Conservation (phyloP, 176 grass and related monocot species). For the Phoenix dactylifera region DNA sequence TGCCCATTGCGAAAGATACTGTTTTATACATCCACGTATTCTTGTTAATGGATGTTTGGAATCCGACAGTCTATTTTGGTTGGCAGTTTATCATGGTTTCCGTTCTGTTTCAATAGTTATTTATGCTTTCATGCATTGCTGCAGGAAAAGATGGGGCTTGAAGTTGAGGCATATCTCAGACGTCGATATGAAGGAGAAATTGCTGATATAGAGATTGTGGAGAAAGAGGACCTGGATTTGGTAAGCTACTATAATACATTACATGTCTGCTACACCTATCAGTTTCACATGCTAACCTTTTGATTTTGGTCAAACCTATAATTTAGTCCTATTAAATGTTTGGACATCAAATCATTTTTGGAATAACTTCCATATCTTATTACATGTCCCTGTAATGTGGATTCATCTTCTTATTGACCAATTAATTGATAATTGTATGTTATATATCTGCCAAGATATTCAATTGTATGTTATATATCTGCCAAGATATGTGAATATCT, state of each 20-base stretch:
- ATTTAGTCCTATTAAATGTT: neutral
- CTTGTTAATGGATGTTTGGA: too few species aligned
- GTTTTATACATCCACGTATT: too few species aligned
- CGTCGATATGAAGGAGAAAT: slow-evolving; percentile 82
- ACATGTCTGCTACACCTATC: too few species aligned
- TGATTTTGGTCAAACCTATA: too few species aligned
- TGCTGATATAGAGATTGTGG: slow-evolving; percentile 61
- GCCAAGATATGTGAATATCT: too few species aligned
- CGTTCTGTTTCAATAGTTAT: neutral
- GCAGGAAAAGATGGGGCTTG: slow-evolving; percentile 82
- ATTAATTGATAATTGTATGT: neutral
- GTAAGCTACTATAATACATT: slow-evolving; percentile 33
- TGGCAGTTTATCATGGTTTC: too few species aligned
- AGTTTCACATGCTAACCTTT: too few species aligned
- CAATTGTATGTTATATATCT: too few species aligned
- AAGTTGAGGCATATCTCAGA: slow-evolving; percentile 89
- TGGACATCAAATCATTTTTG: slow-evolving; percentile 6
- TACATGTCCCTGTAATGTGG: too few species aligned
- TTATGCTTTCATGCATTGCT: neutral
- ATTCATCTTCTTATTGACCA: neutral
- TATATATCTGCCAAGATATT: too few species aligned
- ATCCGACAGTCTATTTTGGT: too few species aligned
- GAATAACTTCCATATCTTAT: slow-evolving; percentile 7
- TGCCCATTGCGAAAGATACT: neutral
- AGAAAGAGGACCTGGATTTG: slow-evolving; percentile 92